Evolutionary conservation across 2,329 filamentous ascomycete species (phyloP), one percentile per base, ranked within the genome.

Genomic region (Ophiocordyceps polyrhachis-furcata): DNA sequence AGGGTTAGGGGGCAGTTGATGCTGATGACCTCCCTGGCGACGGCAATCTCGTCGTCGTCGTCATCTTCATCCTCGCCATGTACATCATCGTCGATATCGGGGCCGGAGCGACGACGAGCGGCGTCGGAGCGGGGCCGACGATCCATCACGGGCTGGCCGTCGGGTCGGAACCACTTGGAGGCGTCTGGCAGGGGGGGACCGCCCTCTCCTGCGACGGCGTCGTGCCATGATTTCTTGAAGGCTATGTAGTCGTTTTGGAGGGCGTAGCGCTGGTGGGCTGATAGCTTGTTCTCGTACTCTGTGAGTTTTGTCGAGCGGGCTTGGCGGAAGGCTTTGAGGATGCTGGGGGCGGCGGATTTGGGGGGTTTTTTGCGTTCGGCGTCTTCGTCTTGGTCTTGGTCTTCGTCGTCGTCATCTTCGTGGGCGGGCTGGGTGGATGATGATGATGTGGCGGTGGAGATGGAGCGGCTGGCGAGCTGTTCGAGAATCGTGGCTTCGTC

Each of bases 1-100:
- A 86, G 64, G 0, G 81, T 81, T 19, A 88, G 58, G 0, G 81
- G 81, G 53, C 83, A 88, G 52, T 74, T 79, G 29, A 80, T 73
- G 57, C 74, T 81, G 44, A 78, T 68, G 5, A 70, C 72, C 49
- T 78, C 76, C 43, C 73, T 68, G 25, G 74, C 70, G 28, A 88
- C 71, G 1, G 79, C 71, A 21, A 88, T 66, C 40, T 88, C 83
- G 19, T 83, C 79, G 45, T 81, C 79, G 15, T 70, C 69, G 5
- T 74, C 75, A 1, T 70, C 68, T 3, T 60, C 66, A 3, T 51
- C 62, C 1, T 52, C 60, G n/a, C 28, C 43, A 1, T 2, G 20
- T 4, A 29, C 37, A 32, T 23, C 43, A 29, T 17, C 17, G 5
- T 20, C 42, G n/a, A 12, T 29, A 23, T 29, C 8, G 1, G 37